Conservation (phyloP, 768 basidiomycete genomes). For the Suillus subluteus region DNA sequence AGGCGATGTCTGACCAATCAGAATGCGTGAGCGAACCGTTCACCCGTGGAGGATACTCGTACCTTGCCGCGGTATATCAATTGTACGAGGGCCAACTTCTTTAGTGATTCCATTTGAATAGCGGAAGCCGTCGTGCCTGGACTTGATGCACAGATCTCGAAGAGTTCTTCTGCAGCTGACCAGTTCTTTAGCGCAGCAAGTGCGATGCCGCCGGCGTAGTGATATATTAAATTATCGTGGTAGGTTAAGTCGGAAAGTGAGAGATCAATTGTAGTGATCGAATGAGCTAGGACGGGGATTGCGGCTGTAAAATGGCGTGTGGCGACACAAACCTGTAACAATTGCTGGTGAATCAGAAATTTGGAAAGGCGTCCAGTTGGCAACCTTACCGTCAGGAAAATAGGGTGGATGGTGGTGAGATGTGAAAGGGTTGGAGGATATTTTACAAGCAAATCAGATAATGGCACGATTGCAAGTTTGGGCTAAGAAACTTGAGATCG, state of each 20-base stretch:
- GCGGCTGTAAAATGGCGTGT: slow-evolving; percentile 58
- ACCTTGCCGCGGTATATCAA: slow-evolving; percentile 80
- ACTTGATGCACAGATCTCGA: slow-evolving; percentile 77
- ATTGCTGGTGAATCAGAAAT: not conserved
- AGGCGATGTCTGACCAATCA: slow-evolving; percentile 42
- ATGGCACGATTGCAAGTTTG: slow-evolving; percentile 55
- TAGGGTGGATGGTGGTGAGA: slow-evolving; percentile 71
- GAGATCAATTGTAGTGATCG: slow-evolving; percentile 69
- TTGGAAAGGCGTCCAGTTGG: not conserved
- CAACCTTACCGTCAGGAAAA: slow-evolving; percentile 61
- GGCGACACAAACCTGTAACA: slow-evolving; percentile 58
- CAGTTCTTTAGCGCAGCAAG: slow-evolving; percentile 66
- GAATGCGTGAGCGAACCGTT: slow-evolving; percentile 3
- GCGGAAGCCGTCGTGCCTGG: slow-evolving; percentile 62
- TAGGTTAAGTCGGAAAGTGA: slow-evolving; percentile 67
- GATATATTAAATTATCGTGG: slow-evolving; percentile 82
- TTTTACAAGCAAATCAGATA: slow-evolving; percentile 61
- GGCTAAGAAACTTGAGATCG: slow-evolving; percentile 38
- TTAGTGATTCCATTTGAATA: slow-evolving; percentile 84
- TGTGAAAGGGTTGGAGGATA: slow-evolving; percentile 60
- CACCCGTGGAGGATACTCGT: slow-evolving; percentile 9
- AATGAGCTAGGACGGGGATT: slow-evolving; percentile 60
- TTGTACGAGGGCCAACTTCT: slow-evolving; percentile 81
- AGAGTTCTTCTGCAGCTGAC: slow-evolving; percentile 71
- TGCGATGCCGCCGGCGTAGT: slow-evolving; percentile 80